Evolutionary conservation across 2,329 filamentous ascomycete genomes (phyloP).

Genomic region (Lasiodiplodia sp.): DNA sequence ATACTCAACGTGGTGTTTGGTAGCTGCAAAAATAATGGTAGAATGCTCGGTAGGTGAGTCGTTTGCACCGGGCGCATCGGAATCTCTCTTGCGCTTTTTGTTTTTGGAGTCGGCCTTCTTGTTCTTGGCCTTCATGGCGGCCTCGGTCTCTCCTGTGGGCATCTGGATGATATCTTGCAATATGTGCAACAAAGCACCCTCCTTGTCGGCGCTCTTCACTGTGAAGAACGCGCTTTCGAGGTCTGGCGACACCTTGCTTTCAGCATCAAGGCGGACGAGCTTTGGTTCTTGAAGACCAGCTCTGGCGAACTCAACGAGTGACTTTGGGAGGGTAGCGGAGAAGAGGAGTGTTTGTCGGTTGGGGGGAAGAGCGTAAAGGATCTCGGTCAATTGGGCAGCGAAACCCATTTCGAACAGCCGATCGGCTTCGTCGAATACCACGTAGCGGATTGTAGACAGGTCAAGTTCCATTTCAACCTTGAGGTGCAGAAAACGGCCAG

Average conservation of each 20-base stretch:
- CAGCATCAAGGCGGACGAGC: conserved; percentile 87
- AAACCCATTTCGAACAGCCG: conserved; percentile 99
- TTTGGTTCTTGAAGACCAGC: conserved; percentile 92
- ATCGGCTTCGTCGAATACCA: conserved; percentile 98
- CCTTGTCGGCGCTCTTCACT: conserved; percentile 91
- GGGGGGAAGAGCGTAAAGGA: conserved; percentile 83
- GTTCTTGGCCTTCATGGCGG: conserved; percentile 54
- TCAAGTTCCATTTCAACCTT: conserved; percentile 97
- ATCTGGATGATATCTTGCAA: conserved; percentile 93
- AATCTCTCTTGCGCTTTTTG: conserved; percentile 78
- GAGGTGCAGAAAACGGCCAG: conserved; percentile 92
- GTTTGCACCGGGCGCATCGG: conserved; percentile 58
- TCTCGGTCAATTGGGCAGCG: conserved; percentile 89
- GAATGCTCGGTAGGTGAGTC: conserved; percentile 87
- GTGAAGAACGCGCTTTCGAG: conserved; percentile 95
- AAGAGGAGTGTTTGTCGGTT: conserved; percentile 92
- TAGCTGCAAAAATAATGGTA: conserved; percentile 92
- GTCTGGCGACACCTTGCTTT: conserved; percentile 95
- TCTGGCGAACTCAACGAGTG: conserved; percentile 92
- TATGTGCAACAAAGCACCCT: conserved; percentile 87
- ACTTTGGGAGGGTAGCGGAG: conserved; percentile 92
- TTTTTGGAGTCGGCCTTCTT: conserved; percentile 66
- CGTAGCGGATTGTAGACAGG: conserved; percentile 88
- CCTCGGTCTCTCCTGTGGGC: conserved; percentile 71
- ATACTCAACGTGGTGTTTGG: conserved; percentile 98